These are phyloP conservation scores for Typha latifolia DNA, from an alignment of 176 grass and related monocot genomes.

Conservation along the genomic window DNA sequence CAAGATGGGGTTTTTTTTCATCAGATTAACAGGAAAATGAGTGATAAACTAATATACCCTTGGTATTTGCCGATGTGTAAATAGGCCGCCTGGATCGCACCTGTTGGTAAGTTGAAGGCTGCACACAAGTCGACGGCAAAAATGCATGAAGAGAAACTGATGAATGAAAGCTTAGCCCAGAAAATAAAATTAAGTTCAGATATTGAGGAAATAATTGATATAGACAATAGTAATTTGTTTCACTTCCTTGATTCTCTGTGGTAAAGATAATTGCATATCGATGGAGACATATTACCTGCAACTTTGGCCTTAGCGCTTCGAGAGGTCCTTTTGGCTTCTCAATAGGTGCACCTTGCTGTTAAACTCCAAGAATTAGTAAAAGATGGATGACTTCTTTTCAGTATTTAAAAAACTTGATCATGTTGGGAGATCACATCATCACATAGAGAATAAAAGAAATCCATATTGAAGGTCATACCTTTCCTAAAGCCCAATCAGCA, in stretches of 20 bases:
- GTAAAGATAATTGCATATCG: constrained; percentile 12
- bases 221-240: background rate
- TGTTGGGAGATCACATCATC: background rate
- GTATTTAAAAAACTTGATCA: background rate
- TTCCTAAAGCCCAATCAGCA: constrained; percentile 90
- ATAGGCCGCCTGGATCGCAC: constrained; percentile 60
- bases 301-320: constrained; percentile 83
- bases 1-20: background rate
- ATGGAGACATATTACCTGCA: constrained; percentile 42
- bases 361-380: background rate
- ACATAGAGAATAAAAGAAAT: background rate
- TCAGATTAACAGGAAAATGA: background rate
- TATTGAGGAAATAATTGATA: background rate
- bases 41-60: constrained; percentile 35
- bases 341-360: constrained; percentile 65
- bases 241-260: background rate
- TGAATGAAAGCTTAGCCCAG: background rate
- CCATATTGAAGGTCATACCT: constrained; percentile 32
- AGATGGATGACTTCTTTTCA: background rate
- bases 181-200: background rate
- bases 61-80: constrained; percentile 52
- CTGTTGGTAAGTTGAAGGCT: constrained; percentile 77
- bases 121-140: constrained; percentile 20
- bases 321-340: constrained; percentile 87
- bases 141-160: background rate